Evolutionary conservation across 2,329 filamentous ascomycete genomes (phyloP).

Genomic region (Diaporthe vexans): DNA sequence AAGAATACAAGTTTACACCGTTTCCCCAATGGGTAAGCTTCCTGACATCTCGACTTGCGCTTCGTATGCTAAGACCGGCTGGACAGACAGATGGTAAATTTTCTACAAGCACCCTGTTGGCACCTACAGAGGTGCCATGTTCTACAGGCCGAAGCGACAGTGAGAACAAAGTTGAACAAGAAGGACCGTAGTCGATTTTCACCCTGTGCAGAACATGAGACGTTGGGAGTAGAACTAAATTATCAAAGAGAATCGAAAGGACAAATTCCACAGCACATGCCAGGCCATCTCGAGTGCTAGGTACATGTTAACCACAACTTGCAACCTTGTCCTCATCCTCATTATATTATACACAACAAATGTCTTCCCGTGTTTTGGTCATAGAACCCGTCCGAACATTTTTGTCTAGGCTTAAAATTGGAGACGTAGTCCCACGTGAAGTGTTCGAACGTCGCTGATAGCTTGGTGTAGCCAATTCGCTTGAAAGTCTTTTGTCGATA

Average conservation of each 20-base stretch:
- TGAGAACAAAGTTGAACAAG: not conserved
- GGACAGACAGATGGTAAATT: not conserved
- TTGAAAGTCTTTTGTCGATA: not conserved
- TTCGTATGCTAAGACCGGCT: not conserved
- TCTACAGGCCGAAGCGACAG: not conserved
- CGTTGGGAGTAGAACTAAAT: not conserved
- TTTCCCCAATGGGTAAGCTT: slow-evolving; percentile 13
- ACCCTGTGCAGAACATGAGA: no score
- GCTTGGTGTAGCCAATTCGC: not conserved
- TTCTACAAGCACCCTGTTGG: not conserved
- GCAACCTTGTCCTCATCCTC: no score
- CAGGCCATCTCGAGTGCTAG: no score
- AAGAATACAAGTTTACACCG: not conserved
- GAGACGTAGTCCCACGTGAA: not conserved
- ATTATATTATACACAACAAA: not conserved
- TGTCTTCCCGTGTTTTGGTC: not conserved
- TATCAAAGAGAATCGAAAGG: not conserved
- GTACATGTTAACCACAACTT: no score
- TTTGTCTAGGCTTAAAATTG: not conserved
- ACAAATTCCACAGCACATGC: no score
- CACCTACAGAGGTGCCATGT: not conserved
- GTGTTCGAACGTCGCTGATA: not conserved
- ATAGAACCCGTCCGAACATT: not conserved
- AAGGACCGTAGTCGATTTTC: no score
- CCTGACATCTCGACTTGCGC: not conserved